phyloP scores from a whole-genome alignment of 768 basidiomycete genomes.

The Hypsizygus marmoreus region DNA sequence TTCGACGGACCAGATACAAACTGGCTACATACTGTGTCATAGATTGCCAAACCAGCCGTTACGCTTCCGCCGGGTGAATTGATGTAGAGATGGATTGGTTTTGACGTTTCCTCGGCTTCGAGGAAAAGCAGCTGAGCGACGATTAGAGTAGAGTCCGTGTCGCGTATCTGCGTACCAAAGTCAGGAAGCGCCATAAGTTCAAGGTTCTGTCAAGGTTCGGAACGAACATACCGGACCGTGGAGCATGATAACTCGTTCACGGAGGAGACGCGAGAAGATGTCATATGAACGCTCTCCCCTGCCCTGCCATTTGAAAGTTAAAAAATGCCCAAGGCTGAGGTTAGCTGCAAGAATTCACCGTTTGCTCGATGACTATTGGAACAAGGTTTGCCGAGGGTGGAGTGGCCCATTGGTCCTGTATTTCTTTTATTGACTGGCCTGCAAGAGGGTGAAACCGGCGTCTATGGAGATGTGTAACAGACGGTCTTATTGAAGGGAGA shows the following conservation, averaged over 20 bases:
- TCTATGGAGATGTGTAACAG: conserved; percentile 19
- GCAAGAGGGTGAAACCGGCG: conserved; percentile 60
- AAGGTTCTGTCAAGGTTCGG: conserved; percentile 9
- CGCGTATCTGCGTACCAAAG: conserved; percentile 65
- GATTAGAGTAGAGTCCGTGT: conserved; percentile 83
- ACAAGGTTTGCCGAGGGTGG: conserved; percentile 67
- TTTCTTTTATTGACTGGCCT: conserved; percentile 36
- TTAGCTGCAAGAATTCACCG: conserved; percentile 43
- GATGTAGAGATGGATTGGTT: conserved; percentile 96
- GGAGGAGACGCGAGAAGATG: conserved; percentile 90
- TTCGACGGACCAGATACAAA: too few species aligned
- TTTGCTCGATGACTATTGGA: conserved; percentile 93
- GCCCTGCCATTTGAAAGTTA: conserved; percentile 45
- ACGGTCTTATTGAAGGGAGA: conserved; percentile 19
- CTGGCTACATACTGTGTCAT: conserved; percentile 93
- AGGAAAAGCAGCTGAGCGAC: conserved; percentile 94
- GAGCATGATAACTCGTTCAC: conserved; percentile 95
- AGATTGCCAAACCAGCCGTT: conserved; percentile 94
- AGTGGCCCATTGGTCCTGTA: conserved; percentile 35
- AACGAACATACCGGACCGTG: conserved; percentile 76
- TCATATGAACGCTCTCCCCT: conserved; percentile 92
- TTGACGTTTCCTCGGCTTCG: conserved; percentile 92
- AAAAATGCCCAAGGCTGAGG: conserved; percentile 10
- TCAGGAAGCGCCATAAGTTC: not conserved
- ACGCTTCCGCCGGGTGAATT: conserved; percentile 97